These are phyloP conservation scores for Nicotiana benthamiana DNA, from an alignment of 257 asterid species.

Conservation along the genomic window DNA sequence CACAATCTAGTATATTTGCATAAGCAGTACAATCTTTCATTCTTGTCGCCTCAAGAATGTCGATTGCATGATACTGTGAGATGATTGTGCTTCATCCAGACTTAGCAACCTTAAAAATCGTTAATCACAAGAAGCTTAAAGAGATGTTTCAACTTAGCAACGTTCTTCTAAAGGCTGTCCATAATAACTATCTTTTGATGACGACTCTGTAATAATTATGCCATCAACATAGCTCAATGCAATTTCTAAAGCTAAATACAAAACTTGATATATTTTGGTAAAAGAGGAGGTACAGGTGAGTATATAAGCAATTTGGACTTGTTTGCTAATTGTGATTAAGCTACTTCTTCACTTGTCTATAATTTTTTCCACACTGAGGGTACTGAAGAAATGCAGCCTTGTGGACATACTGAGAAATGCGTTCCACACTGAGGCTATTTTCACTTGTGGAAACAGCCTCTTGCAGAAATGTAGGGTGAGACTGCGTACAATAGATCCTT, in stretches of 20 bases:
- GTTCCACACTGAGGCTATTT: too few relatives aligned
- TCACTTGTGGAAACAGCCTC: too few relatives aligned
- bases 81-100: neutral
- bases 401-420: too few relatives aligned
- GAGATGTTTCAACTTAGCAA: neutral
- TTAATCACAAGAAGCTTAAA: neutral
- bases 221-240: neutral
- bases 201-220: neutral
- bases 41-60: neutral
- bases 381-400: neutral
- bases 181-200: neutral
- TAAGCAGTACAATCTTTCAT: neutral
- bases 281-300: neutral
- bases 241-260: neutral
- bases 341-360: neutral
- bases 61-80: neutral
- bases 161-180: neutral
- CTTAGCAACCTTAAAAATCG: neutral
- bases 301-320: neutral
- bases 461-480: too few relatives aligned
- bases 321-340: neutral
- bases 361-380: neutral
- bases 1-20: neutral
- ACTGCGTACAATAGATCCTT: too few relatives aligned
- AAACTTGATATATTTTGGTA: neutral